Conservation (phyloP, 352 stramenopile genomes). For the Phytophthora cryptogea region DNA sequence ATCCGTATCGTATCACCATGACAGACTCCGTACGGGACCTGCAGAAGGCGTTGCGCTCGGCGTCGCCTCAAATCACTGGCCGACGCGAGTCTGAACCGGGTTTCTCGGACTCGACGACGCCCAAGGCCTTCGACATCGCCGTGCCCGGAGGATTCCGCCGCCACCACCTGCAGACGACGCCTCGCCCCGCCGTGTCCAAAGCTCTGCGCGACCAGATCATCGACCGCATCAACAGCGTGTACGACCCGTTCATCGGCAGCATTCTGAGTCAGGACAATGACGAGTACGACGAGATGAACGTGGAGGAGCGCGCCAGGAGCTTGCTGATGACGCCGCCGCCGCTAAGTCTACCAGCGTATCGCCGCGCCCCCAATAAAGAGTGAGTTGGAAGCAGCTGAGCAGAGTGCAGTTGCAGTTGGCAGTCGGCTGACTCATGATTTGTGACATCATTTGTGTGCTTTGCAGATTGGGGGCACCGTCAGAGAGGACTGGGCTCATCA, state of each 20-base stretch:
- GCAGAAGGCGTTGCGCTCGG: slow-evolving; percentile 46
- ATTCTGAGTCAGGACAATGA: slow-evolving; percentile 87
- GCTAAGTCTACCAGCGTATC: slow-evolving; percentile 34
- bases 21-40: slow-evolving; percentile 52
- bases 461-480: slow-evolving; percentile 35
- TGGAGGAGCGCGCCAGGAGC: slow-evolving; percentile 65
- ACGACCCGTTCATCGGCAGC: slow-evolving; percentile 83
- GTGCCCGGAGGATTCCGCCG: slow-evolving; percentile 73
- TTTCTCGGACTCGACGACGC: slow-evolving; percentile 36
- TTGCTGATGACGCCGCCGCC: slow-evolving; percentile 70
- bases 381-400: slow-evolving; percentile 15
- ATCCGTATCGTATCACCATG: slow-evolving; percentile 28
- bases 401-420: slow-evolving; percentile 3
- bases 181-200: slow-evolving; percentile 47
- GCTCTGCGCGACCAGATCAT: slow-evolving; percentile 73
- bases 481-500: slow-evolving; percentile 41
- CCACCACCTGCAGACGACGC: slow-evolving; percentile 61
- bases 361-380: slow-evolving; percentile 30
- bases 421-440: slow-evolving; percentile 8
- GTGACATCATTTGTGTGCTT: slow-evolving; percentile 12
- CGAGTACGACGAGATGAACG: slow-evolving; percentile 72
- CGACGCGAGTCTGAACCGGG: slow-evolving; percentile 66
- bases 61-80: slow-evolving; percentile 32
- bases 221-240: slow-evolving; percentile 72
- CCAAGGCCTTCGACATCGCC: slow-evolving; percentile 66